A percentile compares a stretch with the other conserved stretches of the same genome.
Evolutionary conservation across 331 rosid species (phyloP).

Genomic region (Phaseolus coccineus): DNA sequence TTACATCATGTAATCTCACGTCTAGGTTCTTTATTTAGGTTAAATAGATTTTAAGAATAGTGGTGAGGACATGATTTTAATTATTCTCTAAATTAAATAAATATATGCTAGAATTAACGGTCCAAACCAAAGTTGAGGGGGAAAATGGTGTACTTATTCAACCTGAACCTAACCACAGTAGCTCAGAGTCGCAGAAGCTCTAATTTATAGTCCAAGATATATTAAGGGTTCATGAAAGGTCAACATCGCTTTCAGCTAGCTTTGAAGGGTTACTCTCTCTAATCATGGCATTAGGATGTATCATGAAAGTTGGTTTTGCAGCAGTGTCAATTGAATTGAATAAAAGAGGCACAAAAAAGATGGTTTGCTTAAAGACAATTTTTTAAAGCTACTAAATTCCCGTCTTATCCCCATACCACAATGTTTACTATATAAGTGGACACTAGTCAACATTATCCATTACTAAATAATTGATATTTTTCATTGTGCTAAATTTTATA

Average conservation of each 20-base stretch:
- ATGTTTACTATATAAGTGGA: constrained; percentile 41
- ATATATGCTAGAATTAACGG: constrained; percentile 42
- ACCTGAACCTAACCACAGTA: constrained; percentile 49
- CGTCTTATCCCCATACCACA: constrained; percentile 26
- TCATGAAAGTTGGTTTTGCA: constrained; percentile 32
- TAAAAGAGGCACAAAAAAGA: constrained; percentile 14
- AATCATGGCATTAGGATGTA: constrained; percentile 61
- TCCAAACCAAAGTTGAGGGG: constrained; percentile 46
- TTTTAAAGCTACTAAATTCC: constrained; percentile 33
- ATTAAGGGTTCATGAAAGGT: constrained; percentile 57
- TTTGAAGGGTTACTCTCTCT: constrained; percentile 60
- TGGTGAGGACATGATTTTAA: constrained; percentile 39
- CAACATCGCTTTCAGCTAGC: constrained; percentile 48
- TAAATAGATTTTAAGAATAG: not conserved
- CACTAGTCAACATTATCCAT: constrained; percentile 46
- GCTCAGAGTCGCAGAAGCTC: constrained; percentile 55
- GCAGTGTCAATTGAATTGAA: constrained; percentile 33
- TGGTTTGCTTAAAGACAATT: constrained; percentile 12
- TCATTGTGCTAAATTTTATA: not conserved
- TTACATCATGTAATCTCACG: too few species aligned
- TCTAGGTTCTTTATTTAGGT: not conserved
- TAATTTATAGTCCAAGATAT: constrained; percentile 67
- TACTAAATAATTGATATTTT: not conserved
- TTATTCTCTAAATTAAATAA: too few species aligned
- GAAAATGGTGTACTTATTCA: constrained; percentile 44